Base-by-base conservation (phyloP, 345 rosid species). In the Citrus maxima region DNA sequence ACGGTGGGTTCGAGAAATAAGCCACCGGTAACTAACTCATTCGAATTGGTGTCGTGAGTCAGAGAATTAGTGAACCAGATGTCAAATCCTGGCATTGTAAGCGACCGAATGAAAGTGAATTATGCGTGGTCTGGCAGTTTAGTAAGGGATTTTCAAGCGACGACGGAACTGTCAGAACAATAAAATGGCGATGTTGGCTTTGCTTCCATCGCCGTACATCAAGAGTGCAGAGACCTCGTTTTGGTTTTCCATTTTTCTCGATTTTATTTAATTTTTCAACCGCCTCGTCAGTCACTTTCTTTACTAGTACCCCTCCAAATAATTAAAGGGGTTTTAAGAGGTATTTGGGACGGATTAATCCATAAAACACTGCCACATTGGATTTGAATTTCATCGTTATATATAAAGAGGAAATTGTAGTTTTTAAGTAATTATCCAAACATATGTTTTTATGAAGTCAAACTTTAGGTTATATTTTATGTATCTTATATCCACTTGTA, bases 1-100 rank as follows among this genome's bases (percentile, higher is more conserved):
- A 85, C 58, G 18, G 77, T 77, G 10, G 88, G 83, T 32, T 90
- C 94, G 60, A 90, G 89, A 81, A 92, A 92, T 80, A 90, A 77
- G 75, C 96, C 96, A 55, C 94, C 91, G 27, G 72, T 76, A 66
- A 59, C 73, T 38, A 82, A 85, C 63, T 68, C 75, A 79, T 69
- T 78, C 58, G 84, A 83, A 73, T 30, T 75, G 24, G 72, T 37
- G 65, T 67, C 74, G 34, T 66, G 51, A 2, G 84, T 67, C 21
- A 81, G 42, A 4, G 80, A 69, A 46, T 81, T 80, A 67, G 38
- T 75, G 75, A 70, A 77, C 66, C 79, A 78, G 62, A 77, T 35
- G 40, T 81, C 79, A 56, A 74, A 66, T 63, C 72, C 79, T 32
- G 82, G 78, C 90, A 87, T 87, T 81, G 77, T 87, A 25, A 19